phyloP scores from a whole-genome alignment of 139 green algal genomes.

The Pleodorina starrii region DNA sequence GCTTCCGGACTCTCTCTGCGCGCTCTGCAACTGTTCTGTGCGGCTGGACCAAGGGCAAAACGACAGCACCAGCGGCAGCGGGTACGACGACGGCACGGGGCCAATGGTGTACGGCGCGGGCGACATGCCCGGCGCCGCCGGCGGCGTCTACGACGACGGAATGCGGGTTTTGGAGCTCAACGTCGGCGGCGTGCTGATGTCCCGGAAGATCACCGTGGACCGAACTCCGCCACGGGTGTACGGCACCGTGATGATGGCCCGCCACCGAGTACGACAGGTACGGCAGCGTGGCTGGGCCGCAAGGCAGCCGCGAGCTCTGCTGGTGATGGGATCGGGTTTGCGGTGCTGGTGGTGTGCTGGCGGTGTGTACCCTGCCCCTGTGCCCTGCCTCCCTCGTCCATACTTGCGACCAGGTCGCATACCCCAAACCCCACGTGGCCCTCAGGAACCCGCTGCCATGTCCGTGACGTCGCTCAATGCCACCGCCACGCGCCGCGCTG shows the following conservation, averaged over 20 bases:
- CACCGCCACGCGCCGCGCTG: not conserved
- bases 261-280: not conserved
- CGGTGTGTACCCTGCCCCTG: too few relatives aligned
- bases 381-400: too few relatives aligned
- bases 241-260: not conserved
- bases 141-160: not conserved
- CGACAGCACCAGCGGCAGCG: not conserved
- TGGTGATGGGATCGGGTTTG: too few relatives aligned
- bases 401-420: too few relatives aligned
- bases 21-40: not conserved
- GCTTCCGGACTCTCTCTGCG: not conserved
- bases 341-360: too few relatives aligned
- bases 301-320: too few relatives aligned
- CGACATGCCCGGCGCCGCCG: not conserved
- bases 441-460: not conserved
- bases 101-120: not conserved
- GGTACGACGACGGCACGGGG: not conserved
- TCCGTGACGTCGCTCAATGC: not conserved
- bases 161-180: not conserved
- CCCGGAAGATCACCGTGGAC: conserved; percentile 14
- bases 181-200: not conserved
- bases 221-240: conserved; percentile 4
- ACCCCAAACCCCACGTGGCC: too few relatives aligned
- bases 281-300: not conserved
- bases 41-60: not conserved